These are phyloP conservation scores for Debaryomyces singareniensis DNA, from an alignment of 1,139 yeast genomes.

Conservation along the genomic window DNA sequence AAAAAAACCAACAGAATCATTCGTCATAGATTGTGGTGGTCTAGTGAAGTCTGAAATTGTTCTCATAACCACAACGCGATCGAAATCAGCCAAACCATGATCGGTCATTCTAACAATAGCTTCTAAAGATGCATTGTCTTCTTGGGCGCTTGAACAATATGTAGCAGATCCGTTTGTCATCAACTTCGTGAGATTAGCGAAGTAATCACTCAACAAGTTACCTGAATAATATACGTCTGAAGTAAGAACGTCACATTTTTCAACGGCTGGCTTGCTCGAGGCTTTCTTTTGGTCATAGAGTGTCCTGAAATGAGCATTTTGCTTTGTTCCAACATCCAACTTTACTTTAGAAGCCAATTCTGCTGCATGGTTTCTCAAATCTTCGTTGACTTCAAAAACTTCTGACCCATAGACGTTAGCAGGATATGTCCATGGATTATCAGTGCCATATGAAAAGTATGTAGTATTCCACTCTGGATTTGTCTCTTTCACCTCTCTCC, in stretches of 20 bases:
- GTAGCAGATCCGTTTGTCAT: slow-evolving; percentile 55
- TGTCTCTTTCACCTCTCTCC: slow-evolving; percentile 39
- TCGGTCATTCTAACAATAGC: slow-evolving; percentile 50
- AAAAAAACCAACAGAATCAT: slow-evolving; percentile 46
- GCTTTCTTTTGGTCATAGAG: slow-evolving; percentile 47
- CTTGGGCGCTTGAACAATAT: slow-evolving; percentile 63
- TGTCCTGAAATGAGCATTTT: slow-evolving; percentile 40
- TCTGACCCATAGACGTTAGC: slow-evolving; percentile 56
- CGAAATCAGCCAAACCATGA: slow-evolving; percentile 50
- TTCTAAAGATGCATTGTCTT: slow-evolving; percentile 63
- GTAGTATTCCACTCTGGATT: slow-evolving; percentile 56
- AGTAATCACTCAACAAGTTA: slow-evolving; percentile 42
- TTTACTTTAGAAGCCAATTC: slow-evolving; percentile 41
- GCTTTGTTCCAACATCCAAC: slow-evolving; percentile 41
- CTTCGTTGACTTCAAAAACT: slow-evolving; percentile 56
- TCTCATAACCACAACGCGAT: slow-evolving; percentile 56
- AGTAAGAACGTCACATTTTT: slow-evolving; percentile 55
- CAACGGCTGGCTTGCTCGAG: slow-evolving; percentile 39
- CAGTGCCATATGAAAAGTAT: slow-evolving; percentile 52
- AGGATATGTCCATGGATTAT: slow-evolving; percentile 47
- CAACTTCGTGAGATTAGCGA: slow-evolving; percentile 39
- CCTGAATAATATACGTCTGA: slow-evolving; percentile 61
- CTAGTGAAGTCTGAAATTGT: slow-evolving; percentile 58
- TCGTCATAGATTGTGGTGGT: slow-evolving; percentile 42
- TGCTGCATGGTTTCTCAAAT: slow-evolving; percentile 53